phyloP scores from a whole-genome alignment of 495 filamentous ascomycete species.

The Echria macrotheca region DNA sequence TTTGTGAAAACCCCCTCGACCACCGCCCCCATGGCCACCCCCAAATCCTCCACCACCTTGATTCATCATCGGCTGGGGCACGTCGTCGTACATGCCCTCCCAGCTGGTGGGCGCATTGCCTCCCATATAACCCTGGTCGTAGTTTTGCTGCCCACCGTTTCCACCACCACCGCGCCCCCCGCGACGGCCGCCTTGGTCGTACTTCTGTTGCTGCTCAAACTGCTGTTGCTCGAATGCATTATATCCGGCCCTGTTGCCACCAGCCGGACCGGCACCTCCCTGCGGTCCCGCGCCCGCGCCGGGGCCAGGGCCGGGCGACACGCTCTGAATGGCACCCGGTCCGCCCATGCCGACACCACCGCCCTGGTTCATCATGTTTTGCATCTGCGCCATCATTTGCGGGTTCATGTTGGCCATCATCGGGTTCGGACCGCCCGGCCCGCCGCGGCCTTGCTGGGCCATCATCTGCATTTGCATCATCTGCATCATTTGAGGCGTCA shows the following conservation, averaged over 20 bases:
- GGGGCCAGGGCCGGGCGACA: too few relatives aligned
- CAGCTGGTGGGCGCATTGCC: conserved; percentile 64
- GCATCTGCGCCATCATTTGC: conserved; percentile 82
- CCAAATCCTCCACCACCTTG: conserved; percentile 43
- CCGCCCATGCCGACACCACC: conserved; percentile 40
- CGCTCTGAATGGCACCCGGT: conserved; percentile 36
- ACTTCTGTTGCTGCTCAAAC: conserved; percentile 87
- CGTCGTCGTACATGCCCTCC: conserved; percentile 99
- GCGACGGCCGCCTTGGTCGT: conserved; percentile 51
- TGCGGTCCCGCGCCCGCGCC: conserved; percentile 17
- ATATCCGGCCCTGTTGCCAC: conserved; percentile 18
- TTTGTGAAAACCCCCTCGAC: conserved; percentile 40
- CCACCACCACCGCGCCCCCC: conserved; percentile 32
- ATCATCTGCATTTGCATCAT: conserved; percentile 63
- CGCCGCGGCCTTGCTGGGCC: conserved; percentile 30
- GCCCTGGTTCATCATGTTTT: conserved; percentile 70
- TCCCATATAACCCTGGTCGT: conserved; percentile 16
- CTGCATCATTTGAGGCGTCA: conserved; percentile 62
- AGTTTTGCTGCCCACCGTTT: conserved; percentile 25
- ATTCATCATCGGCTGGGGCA: conserved; percentile 75
- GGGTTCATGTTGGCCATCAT: conserved; percentile 64
- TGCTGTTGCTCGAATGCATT: conserved; percentile 53
- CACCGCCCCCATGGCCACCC: conserved; percentile 47
- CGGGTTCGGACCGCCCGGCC: conserved; percentile 23
- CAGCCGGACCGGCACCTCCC: conserved; percentile 21